Base-by-base conservation (phyloP, 2,329 filamentous ascomycete species). In the Pezicula radicicola region DNA sequence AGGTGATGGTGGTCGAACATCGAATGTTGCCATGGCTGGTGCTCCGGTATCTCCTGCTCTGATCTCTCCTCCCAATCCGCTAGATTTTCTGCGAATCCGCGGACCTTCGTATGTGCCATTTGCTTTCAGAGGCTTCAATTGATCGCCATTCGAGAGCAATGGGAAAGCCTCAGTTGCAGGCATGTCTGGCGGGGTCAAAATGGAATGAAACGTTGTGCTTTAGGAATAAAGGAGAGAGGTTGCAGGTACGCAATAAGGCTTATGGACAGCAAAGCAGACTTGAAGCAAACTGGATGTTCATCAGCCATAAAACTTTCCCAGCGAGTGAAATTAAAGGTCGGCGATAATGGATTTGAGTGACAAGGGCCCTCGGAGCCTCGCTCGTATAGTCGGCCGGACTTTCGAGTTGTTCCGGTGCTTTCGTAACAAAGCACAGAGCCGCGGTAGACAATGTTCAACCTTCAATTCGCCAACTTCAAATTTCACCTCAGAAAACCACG, bases 61-160 rank as follows among this genome's bases (percentile, higher is more conserved):
- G 25, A 78, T 73, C 55, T 81, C 78, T 37, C 69, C 74, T 30
- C 77, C 76, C 15, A 81, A 68, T 36, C 68, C 75, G 62, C 72
- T 76, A 15, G 72, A 74, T 57, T 72, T 74, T 59, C 74, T 65
- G 58, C 73, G 66, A 59, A 67, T 62, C 52, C 66, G 62, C 5
- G 61, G 56, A 49, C 53, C 61, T 4, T 63, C 59, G 43, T 36
- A 43, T 46, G 36, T 59, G 30, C 48, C 50, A 21, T 45, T 52
- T 25, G 47, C 54, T 37, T 53, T 52, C n/a, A 60, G 50, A 21
- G 57, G 58, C 40, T 57, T 52, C 47, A 63, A 51, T 53, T 59
- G 62, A 48, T 63, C 61, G 39, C 55, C 16, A 46, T 53, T 55
- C 10, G 56, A 58, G n/a, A 64, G 54, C 28, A 60, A 46, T 15